Conservation (phyloP, 768 basidiomycete genomes). For the Suillus placidus region DNA sequence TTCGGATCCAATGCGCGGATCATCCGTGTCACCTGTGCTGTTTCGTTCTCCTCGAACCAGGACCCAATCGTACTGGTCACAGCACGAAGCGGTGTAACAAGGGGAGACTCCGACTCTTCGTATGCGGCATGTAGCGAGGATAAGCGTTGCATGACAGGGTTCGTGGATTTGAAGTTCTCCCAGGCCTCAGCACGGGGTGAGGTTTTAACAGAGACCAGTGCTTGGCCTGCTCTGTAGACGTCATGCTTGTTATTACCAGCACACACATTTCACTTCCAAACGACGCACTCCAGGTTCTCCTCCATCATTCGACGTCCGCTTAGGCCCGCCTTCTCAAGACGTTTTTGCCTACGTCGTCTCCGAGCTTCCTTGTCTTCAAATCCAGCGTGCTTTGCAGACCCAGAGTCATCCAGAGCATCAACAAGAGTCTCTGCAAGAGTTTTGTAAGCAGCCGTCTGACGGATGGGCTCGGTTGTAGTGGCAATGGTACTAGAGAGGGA, state of each 20-base stretch:
- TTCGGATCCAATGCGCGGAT: constrained; percentile 88
- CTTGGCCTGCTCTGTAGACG: constrained; percentile 74
- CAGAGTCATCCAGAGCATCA: constrained; percentile 93
- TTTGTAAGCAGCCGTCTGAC: constrained; percentile 95
- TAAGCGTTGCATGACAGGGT: constrained; percentile 69
- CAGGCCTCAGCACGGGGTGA: constrained; percentile 79
- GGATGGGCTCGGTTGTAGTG: constrained; percentile 93
- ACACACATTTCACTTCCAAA: constrained; percentile 8
- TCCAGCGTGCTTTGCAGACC: constrained; percentile 91
- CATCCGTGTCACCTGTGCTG: constrained; percentile 87
- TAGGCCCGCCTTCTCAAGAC: constrained; percentile 86
- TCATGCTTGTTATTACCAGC: neutral
- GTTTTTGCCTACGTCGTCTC: constrained; percentile 72
- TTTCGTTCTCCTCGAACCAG: constrained; percentile 98
- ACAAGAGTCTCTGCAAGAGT: constrained; percentile 83
- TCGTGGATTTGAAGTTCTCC: constrained; percentile 79
- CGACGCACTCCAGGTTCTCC: constrained; percentile 80
- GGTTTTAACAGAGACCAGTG: constrained; percentile 83
- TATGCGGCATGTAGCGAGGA: constrained; percentile 66
- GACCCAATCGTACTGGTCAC: constrained; percentile 85
- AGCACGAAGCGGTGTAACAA: constrained; percentile 77
- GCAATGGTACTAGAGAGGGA: constrained; percentile 86
- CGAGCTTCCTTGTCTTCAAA: constrained; percentile 95
- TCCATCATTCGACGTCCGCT: constrained; percentile 49
- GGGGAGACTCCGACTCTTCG: constrained; percentile 91